Percentiles rank a stretch among this genome's conserved stretches.
Evolutionary conservation across 495 filamentous ascomycete species (phyloP).

Genomic region (Elaphomyces granulatus): DNA sequence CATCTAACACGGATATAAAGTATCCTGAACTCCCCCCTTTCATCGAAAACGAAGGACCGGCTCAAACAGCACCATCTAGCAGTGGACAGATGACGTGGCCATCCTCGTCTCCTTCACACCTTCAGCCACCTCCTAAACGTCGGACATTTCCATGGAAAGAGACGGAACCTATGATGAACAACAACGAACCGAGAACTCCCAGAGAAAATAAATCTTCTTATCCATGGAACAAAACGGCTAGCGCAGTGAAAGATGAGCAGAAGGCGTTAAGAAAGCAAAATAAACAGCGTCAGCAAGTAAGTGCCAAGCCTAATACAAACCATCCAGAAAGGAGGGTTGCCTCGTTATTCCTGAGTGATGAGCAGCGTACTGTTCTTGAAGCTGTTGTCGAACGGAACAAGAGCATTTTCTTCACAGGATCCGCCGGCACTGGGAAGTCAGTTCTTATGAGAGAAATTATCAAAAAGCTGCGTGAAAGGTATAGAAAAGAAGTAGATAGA

Average conservation of each 20-base stretch:
- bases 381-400: constrained; percentile 59
- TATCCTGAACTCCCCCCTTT: constrained; percentile 29
- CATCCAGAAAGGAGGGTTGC: constrained; percentile 28
- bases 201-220: constrained; percentile 32
- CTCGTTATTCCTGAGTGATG: constrained; percentile 60
- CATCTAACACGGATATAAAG: constrained; percentile 14
- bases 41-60: constrained; percentile 8
- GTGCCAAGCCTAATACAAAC: constrained; percentile 8
- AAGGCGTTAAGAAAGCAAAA: constrained; percentile 52
- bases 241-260: constrained; percentile 68
- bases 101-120: constrained; percentile 42
- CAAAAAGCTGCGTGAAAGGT: constrained; percentile 58
- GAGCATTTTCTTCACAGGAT: constrained; percentile 97
- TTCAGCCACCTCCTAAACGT: constrained; percentile 32
- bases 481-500: constrained; percentile 56
- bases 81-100: constrained; percentile 48
- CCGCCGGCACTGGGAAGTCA: constrained; percentile 95
- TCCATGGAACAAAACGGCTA: constrained; percentile 71
- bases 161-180: constrained; percentile 20
- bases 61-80: constrained; percentile 23
- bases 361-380: constrained; percentile 71
- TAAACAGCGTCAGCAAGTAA: constrained; percentile 34
- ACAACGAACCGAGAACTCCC: constrained; percentile 17
- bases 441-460: constrained; percentile 90
- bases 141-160: constrained; percentile 42